These are phyloP conservation scores for Linderniella brevidens DNA, from an alignment of 257 asterid species.

Conservation along the genomic window DNA sequence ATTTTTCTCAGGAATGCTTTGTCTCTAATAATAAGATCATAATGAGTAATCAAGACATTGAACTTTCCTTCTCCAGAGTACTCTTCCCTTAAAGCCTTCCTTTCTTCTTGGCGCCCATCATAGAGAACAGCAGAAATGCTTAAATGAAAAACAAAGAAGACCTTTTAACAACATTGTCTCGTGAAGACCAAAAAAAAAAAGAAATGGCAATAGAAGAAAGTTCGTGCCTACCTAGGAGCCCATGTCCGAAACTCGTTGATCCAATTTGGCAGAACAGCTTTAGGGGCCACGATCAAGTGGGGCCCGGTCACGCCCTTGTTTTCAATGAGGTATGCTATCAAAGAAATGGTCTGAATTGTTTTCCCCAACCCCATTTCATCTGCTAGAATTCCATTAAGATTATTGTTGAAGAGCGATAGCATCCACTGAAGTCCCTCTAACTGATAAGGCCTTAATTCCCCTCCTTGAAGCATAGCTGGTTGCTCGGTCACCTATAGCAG, in stretches of 20 bases:
- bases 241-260: conserved; percentile 69
- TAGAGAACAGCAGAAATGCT: conserved; percentile 77
- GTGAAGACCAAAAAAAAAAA: conserved; percentile 13
- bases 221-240: conserved; percentile 65
- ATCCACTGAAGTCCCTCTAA: conserved; percentile 99
- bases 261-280: conserved; percentile 99
- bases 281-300: conserved; percentile 98
- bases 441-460: conserved; percentile 84
- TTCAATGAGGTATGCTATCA: conserved; percentile 89
- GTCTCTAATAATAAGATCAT: conserved; percentile 92
- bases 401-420: conserved; percentile 91
- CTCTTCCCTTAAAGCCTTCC: conserved; percentile 85
- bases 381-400: conserved; percentile 90
- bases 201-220: conserved; percentile 8
- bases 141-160: conserved; percentile 16
- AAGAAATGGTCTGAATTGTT: conserved; percentile 88
- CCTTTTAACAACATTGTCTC: not conserved
- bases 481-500: conserved; percentile 77
- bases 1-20: conserved; percentile 78
- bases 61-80: conserved; percentile 88
- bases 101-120: conserved; percentile 92
- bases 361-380: conserved; percentile 99
- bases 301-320: conserved; percentile 91
- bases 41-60: conserved; percentile 86
- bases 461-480: conserved; percentile 98